Conservation (phyloP, 176 grass and related monocot genomes). For the Tillandsia fasciculata region DNA sequence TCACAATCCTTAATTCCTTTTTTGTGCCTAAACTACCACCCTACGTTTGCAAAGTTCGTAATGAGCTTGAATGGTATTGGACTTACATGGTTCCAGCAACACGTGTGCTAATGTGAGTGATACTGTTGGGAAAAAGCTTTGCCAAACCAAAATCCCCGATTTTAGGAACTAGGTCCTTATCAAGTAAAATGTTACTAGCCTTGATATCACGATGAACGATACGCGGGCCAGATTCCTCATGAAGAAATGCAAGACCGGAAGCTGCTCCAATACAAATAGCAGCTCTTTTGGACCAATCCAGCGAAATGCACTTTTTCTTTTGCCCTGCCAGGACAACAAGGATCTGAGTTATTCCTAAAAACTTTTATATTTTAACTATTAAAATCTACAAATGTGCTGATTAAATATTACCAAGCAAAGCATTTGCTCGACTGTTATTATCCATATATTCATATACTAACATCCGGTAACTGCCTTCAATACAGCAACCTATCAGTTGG, state of each 20-base stretch:
- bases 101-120: constrained; percentile 65
- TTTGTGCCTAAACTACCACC: background rate
- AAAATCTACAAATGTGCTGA: constrained; percentile 5
- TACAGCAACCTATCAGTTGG: constrained; percentile 51
- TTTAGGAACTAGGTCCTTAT: constrained; percentile 39
- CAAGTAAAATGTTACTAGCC: constrained; percentile 65
- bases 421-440: constrained; percentile 53
- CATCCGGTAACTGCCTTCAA: constrained; percentile 29
- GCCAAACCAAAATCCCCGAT: constrained; percentile 69
- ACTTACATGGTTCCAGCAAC: constrained; percentile 60
- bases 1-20: background rate
- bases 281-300: constrained; percentile 46
- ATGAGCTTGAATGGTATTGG: background rate
- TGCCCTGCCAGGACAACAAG: constrained; percentile 32
- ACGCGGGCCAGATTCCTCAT: constrained; percentile 48
- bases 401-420: constrained; percentile 44
- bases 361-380: background rate
- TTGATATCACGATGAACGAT: constrained; percentile 71
- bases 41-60: background rate
- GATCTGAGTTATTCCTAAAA: background rate
- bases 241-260: constrained; percentile 61
- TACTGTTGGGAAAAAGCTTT: constrained; percentile 48
- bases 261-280: constrained; percentile 54
- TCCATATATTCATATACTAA: constrained; percentile 50
- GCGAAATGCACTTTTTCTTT: constrained; percentile 40